Evolutionary conservation across 495 filamentous ascomycete genomes (phyloP).

Genomic region (Tuber borchii): DNA sequence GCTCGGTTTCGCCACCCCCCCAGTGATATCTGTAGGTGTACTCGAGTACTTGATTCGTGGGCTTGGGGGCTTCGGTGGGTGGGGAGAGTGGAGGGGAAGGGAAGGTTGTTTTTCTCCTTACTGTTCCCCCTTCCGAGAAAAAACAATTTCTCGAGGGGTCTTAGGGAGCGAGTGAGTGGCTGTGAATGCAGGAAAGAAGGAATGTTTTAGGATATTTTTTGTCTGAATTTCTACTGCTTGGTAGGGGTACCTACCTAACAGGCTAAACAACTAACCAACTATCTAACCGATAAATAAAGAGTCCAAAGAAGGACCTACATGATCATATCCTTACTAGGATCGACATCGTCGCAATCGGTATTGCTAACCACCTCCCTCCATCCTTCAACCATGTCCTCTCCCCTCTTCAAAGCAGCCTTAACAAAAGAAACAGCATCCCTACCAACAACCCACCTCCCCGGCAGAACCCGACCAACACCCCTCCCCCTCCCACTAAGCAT

Average conservation of each 20-base stretch:
- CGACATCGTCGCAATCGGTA: neutral
- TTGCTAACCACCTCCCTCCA: neutral
- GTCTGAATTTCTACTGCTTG: neutral
- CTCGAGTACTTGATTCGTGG: neutral
- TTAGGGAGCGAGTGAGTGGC: neutral
- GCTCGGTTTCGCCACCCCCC: too few species aligned
- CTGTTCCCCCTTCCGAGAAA: neutral
- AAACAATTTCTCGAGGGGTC: neutral
- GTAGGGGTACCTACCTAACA: neutral
- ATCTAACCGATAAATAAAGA: neutral
- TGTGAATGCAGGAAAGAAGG: neutral
- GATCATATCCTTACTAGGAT: neutral
- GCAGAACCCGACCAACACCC: neutral
- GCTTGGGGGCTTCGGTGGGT: neutral
- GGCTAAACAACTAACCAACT: neutral
- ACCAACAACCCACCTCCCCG: neutral
- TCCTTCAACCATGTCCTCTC: neutral
- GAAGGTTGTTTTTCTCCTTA: neutral
- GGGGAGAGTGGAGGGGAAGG: neutral
- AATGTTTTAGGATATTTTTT: neutral
- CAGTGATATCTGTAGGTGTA: too few species aligned
- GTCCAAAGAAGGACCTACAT: neutral
- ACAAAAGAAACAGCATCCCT: neutral
- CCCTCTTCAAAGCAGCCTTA: neutral
- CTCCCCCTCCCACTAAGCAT: constrained; percentile 33